Conservation (phyloP, 2,329 filamentous ascomycete species). For the Xylariomycetidae sp. region DNA sequence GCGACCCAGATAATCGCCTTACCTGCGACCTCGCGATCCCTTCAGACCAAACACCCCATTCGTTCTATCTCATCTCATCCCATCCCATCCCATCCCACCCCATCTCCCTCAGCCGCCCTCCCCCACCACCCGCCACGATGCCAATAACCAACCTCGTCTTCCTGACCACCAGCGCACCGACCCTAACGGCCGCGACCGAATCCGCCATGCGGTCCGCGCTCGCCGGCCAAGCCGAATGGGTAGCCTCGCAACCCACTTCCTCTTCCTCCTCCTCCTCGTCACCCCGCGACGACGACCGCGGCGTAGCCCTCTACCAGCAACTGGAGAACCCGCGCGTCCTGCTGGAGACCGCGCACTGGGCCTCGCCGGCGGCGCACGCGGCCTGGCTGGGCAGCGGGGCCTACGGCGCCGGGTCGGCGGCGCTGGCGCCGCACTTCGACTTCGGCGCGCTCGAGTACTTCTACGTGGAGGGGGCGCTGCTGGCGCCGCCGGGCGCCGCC, state of each 20-base stretch:
- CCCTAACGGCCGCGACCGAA: constrained; percentile 27
- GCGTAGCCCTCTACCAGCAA: constrained; percentile 28
- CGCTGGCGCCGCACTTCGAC: constrained; percentile 28
- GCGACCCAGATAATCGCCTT: too few species aligned
- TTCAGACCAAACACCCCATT: too few species aligned
- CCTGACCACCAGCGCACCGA: constrained; percentile 19
- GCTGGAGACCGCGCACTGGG: constrained; percentile 42
- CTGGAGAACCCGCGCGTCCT: constrained; percentile 30
- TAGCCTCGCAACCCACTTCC: constrained; percentile 24
- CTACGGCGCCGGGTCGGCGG: constrained; percentile 31
- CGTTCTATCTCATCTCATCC: too few species aligned
- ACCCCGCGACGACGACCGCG: constrained; percentile 12
- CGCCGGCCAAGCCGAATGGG: constrained; percentile 35
- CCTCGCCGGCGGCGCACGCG: constrained; percentile 33
- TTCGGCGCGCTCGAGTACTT: constrained; percentile 32
- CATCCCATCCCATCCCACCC: too few species aligned
- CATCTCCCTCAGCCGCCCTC: too few species aligned
- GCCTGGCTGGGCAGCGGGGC: constrained; percentile 38
- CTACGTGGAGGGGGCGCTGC: constrained; percentile 32
- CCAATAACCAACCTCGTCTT: constrained; percentile 24
- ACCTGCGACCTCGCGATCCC: too few species aligned
- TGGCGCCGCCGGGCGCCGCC: constrained; percentile 8
- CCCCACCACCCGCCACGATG: too few species aligned
- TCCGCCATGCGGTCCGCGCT: constrained; percentile 36
- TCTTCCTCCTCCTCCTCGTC: constrained; percentile 31